A percentile compares a stretch with the other conserved stretches of the same genome.
Evolutionary conservation across 2,329 filamentous ascomycete genomes (phyloP).

Genomic region (Fusarium globosum): DNA sequence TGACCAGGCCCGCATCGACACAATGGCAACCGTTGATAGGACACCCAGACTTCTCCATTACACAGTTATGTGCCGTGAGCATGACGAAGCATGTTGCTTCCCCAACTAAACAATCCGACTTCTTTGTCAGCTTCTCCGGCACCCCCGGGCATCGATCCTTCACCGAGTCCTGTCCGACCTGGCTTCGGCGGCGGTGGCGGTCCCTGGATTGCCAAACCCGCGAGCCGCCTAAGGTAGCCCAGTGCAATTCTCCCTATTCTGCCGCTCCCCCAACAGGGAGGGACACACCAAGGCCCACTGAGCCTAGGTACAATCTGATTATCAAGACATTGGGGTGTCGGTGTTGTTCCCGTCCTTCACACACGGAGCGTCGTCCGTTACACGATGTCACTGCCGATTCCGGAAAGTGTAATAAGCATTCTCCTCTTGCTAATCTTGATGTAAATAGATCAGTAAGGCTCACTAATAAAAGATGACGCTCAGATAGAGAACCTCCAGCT

Average conservation of each 20-base stretch:
- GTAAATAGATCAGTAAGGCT: neutral
- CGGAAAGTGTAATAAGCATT: neutral
- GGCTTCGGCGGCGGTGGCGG: slow-evolving; percentile 39
- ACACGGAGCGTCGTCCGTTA: slow-evolving; percentile 36
- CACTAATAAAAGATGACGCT: slow-evolving; percentile 6
- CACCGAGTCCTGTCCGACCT: slow-evolving; percentile 38
- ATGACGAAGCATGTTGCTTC: slow-evolving; percentile 40
- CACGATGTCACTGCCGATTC: slow-evolving; percentile 5
- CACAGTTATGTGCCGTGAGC: slow-evolving; percentile 29
- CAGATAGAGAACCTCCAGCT: neutral
- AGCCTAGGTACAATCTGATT: slow-evolving; percentile 17
- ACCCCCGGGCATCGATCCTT: slow-evolving; percentile 38
- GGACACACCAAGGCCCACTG: slow-evolving; percentile 42
- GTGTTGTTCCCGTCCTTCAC: slow-evolving; percentile 40
- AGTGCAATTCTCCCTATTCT: slow-evolving; percentile 1
- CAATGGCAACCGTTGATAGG: slow-evolving; percentile 3
- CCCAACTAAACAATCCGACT: slow-evolving; percentile 29
- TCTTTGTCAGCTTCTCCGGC: slow-evolving; percentile 39
- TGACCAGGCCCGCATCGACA: neutral
- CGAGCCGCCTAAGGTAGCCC: neutral
- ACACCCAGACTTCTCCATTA: neutral
- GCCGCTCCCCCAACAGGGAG: slow-evolving; percentile 33
- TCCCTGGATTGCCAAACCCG: slow-evolving; percentile 18
- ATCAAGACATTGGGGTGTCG: slow-evolving; percentile 34
- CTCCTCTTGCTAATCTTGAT: neutral